Conservation (phyloP, 805 yeast genomes). For the Wickerhamomyces queroliae region DNA sequence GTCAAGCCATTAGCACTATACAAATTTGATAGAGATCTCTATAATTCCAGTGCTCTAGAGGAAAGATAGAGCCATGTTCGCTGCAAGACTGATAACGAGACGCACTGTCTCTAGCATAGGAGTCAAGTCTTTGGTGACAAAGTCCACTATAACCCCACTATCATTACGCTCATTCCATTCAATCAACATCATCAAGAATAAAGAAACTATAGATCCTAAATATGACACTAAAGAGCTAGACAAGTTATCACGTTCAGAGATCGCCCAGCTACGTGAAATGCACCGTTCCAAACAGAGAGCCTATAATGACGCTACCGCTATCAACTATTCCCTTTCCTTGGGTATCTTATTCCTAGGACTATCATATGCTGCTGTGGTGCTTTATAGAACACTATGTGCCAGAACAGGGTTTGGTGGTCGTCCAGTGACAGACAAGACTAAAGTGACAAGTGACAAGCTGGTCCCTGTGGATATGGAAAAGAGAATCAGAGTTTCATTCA, state of each 20-base stretch:
- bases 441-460: constrained; percentile 81
- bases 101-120: not conserved
- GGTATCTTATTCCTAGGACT: constrained; percentile 67
- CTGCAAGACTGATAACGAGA: not conserved
- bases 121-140: not conserved
- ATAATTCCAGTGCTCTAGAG: constrained; percentile 2
- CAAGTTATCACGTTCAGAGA: constrained; percentile 20
- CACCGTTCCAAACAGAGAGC: constrained; percentile 13
- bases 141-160: not conserved
- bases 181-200: constrained; percentile 1
- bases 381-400: constrained; percentile 87
- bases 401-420: constrained; percentile 96
- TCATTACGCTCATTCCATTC: not conserved
- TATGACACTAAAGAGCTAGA: no score
- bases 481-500: constrained; percentile 78
- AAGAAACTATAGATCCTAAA: no score
- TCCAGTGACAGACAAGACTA: constrained; percentile 79
- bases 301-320: constrained; percentile 37
- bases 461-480: constrained; percentile 82
- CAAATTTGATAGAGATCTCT: no score
- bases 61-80: not conserved
- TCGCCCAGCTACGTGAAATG: constrained; percentile 16
- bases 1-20: no score
- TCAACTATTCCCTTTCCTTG: constrained; percentile 63
- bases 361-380: constrained; percentile 87